These are phyloP conservation scores for Fraxinus paxiana DNA, from an alignment of 305 asterid species.

Conservation along the genomic window DNA sequence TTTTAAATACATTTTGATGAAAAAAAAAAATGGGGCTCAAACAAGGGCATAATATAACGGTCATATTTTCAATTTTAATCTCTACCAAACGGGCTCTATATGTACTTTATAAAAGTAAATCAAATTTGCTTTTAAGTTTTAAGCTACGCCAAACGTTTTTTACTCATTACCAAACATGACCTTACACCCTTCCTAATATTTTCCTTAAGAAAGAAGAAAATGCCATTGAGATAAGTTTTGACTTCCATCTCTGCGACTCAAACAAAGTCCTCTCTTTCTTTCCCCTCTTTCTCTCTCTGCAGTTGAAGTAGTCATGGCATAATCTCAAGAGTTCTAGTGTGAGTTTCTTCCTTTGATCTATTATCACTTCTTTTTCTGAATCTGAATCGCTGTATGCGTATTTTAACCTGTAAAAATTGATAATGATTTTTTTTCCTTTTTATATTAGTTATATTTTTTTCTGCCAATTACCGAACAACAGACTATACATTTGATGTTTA, in stretches of 20 bases:
- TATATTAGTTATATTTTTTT: not conserved
- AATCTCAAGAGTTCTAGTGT: constrained; percentile 28
- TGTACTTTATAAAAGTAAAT: not conserved
- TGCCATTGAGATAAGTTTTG: constrained; percentile 27
- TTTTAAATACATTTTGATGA: no score
- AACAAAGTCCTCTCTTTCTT: constrained; percentile 1
- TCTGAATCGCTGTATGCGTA: constrained; percentile 12
- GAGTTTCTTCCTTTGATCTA: constrained; percentile 34
- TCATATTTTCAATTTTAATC: no score
- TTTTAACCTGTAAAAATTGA: not conserved
- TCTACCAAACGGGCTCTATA: no score
- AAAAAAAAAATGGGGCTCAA: no score
- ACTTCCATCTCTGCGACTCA: constrained; percentile 22
- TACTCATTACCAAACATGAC: not conserved
- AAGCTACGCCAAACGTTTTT: not conserved
- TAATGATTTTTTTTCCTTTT: not conserved
- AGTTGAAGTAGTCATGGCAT: constrained; percentile 24
- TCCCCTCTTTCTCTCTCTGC: constrained; percentile 5
- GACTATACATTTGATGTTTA: constrained; percentile 7
- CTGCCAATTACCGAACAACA: not conserved
- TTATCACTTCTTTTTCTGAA: constrained; percentile 16
- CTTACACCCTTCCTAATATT: not conserved
- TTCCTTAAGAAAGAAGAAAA: not conserved
- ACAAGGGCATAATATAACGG: no score
- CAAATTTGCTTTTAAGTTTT: not conserved